Percentiles rank a stretch among this genome's conserved stretches.
phyloP scores from a whole-genome alignment of 225 moss, liverwort and hornwort genomes.

The Sphagnum contortum region DNA sequence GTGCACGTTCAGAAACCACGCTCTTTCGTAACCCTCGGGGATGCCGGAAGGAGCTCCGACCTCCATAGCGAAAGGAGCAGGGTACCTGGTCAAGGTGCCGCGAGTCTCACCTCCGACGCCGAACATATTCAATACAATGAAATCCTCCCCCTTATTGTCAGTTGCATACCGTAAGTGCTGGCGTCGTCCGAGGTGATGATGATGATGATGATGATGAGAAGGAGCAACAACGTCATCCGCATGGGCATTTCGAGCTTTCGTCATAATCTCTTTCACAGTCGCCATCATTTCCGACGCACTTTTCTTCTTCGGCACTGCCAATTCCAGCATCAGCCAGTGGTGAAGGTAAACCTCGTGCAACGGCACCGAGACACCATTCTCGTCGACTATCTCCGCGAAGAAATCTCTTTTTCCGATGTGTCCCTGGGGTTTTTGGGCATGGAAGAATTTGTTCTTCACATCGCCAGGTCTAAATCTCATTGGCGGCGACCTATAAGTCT shows the following conservation, averaged over 20 bases:
- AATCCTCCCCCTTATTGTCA: conserved; percentile 20
- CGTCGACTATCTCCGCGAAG: conserved; percentile 35
- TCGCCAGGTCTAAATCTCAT: conserved; percentile 15
- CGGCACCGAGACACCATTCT: conserved; percentile 30
- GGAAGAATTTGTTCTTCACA: conserved; percentile 24
- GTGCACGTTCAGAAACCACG: conserved; percentile 36
- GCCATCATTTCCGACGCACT: background rate
- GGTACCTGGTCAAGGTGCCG: conserved; percentile 18
- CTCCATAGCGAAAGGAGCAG: conserved; percentile 26
- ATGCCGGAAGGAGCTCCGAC: conserved; percentile 9
- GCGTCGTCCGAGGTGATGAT: background rate
- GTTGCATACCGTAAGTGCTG: background rate
- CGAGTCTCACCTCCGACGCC: conserved; percentile 22
- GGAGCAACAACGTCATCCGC: conserved; percentile 9
- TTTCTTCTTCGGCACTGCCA: conserved; percentile 1
- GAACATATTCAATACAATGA: too few relatives aligned
- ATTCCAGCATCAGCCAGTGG: conserved; percentile 28
- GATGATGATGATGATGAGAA: too few relatives aligned
- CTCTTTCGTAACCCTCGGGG: background rate
- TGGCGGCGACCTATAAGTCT: too few relatives aligned
- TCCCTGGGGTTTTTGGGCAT: conserved; percentile 7
- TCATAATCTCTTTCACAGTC: conserved; percentile 3
- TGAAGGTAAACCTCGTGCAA: conserved; percentile 38
- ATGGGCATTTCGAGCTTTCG: conserved; percentile 9
- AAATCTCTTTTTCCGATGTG: conserved; percentile 27